phyloP scores from a whole-genome alignment of 345 rosid genomes.

The Kandelia obovata region DNA sequence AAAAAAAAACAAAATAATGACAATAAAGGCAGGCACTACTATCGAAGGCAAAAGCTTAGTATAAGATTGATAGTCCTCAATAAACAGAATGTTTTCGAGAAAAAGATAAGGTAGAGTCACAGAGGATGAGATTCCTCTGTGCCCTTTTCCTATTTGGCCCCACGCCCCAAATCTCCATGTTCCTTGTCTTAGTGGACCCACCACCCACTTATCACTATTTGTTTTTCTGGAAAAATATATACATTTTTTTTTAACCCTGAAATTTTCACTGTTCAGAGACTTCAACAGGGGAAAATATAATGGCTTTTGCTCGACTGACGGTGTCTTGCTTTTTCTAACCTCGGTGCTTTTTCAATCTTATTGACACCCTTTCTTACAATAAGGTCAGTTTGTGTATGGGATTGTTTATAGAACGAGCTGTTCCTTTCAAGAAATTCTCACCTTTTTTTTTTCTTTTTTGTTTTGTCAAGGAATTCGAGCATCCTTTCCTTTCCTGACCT shows the following conservation, averaged over 20 bases:
- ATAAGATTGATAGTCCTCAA: neutral
- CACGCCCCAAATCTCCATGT: conserved; percentile 4
- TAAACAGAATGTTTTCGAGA: conserved; percentile 22
- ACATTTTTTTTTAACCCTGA: too few relatives aligned
- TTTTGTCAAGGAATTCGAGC: neutral
- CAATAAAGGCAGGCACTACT: too few relatives aligned
- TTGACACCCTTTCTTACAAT: too few relatives aligned
- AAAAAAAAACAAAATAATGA: conserved; percentile 7
- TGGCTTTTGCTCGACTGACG: too few relatives aligned
- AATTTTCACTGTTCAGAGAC: neutral
- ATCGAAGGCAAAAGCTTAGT: too few relatives aligned
- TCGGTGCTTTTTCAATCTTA: neutral
- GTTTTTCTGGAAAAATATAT: too few relatives aligned
- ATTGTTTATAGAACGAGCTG: conserved; percentile 18
- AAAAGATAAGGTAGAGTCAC: neutral
- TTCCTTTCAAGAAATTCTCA: conserved; percentile 24
- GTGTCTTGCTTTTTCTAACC: neutral
- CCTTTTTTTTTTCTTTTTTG: neutral
- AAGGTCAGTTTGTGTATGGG: conserved; percentile 18
- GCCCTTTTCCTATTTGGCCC: neutral
- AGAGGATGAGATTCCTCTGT: neutral
- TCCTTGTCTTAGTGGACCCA: conserved; percentile 20
- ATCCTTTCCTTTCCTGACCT: too few relatives aligned
- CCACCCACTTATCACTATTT: too few relatives aligned
- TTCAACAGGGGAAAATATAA: too few relatives aligned